These are phyloP conservation scores for Globisporangium cylindrosporum DNA, from an alignment of 352 stramenopile genomes.

Conservation along the genomic window DNA sequence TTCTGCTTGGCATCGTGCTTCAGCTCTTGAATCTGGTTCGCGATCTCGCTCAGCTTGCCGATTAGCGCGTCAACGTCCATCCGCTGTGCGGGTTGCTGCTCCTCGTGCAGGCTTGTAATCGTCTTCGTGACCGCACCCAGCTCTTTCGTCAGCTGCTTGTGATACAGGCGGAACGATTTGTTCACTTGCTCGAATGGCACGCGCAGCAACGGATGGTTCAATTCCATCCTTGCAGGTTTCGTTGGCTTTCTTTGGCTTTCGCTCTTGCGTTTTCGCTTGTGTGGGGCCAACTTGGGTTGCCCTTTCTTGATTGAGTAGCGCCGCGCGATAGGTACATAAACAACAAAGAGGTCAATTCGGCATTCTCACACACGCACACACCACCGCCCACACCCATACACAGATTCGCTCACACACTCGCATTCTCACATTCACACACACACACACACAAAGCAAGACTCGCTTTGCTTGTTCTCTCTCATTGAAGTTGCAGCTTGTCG, in stretches of 20 bases:
- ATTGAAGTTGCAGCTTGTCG: constrained; percentile 13
- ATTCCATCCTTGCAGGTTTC: constrained; percentile 37
- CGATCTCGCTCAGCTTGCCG: constrained; percentile 38
- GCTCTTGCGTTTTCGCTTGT: background rate
- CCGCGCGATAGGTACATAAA: constrained; percentile 9
- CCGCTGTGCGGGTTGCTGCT: constrained; percentile 59
- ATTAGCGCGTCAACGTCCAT: constrained; percentile 63
- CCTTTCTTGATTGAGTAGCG: constrained; percentile 4
- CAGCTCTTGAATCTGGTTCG: constrained; percentile 37
- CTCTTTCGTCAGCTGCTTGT: constrained; percentile 78
- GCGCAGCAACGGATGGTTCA: constrained; percentile 69
- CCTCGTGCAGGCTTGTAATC: constrained; percentile 47
- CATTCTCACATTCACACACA: background rate
- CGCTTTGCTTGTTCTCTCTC: background rate
- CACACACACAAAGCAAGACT: background rate
- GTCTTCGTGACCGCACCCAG: constrained; percentile 40
- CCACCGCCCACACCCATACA: background rate
- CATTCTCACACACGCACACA: background rate
- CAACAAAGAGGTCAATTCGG: constrained; percentile 5
- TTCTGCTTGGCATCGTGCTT: constrained; percentile 52
- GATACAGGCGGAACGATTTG: constrained; percentile 74
- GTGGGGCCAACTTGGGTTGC: background rate
- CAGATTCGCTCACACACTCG: background rate
- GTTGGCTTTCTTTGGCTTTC: background rate
- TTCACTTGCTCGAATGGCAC: constrained; percentile 74